These are phyloP conservation scores for Beta corolliflora DNA, from an alignment of 179 eudicot species.

Conservation along the genomic window DNA sequence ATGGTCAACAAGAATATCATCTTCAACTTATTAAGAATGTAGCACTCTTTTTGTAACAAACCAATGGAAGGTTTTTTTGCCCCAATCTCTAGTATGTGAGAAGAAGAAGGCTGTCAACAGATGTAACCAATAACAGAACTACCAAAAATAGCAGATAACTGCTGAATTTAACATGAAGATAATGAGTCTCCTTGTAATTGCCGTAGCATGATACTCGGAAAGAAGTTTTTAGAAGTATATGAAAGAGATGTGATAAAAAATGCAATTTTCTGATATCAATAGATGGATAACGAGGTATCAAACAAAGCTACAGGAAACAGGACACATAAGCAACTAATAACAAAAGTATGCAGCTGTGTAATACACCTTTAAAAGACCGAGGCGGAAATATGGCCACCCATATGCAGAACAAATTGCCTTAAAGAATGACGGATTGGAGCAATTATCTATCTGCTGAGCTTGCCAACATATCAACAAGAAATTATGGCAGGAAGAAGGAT, in stretches of 20 bases:
- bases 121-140: not conserved
- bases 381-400: slow-evolving; percentile 87
- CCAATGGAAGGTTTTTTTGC: not conserved
- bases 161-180: not conserved
- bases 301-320: not conserved
- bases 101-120: not conserved
- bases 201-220: not conserved
- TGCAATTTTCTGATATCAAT: not conserved
- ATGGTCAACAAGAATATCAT: not conserved
- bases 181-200: not conserved
- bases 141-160: not conserved
- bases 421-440: slow-evolving; percentile 67
- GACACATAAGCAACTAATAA: not conserved
- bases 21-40: not conserved
- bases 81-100: not conserved
- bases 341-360: slow-evolving; percentile 5
- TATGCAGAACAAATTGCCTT: slow-evolving; percentile 68
- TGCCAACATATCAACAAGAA: slow-evolving; percentile 54
- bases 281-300: slow-evolving; percentile 6
- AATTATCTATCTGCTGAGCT: slow-evolving; percentile 46
- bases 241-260: not conserved
- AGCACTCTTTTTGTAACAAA: not conserved
- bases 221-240: not conserved
- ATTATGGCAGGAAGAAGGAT: slow-evolving; percentile 67
- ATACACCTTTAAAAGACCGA: slow-evolving; percentile 82